Conservation (phyloP, 345 rosid species). For the Heritiera littoralis region DNA sequence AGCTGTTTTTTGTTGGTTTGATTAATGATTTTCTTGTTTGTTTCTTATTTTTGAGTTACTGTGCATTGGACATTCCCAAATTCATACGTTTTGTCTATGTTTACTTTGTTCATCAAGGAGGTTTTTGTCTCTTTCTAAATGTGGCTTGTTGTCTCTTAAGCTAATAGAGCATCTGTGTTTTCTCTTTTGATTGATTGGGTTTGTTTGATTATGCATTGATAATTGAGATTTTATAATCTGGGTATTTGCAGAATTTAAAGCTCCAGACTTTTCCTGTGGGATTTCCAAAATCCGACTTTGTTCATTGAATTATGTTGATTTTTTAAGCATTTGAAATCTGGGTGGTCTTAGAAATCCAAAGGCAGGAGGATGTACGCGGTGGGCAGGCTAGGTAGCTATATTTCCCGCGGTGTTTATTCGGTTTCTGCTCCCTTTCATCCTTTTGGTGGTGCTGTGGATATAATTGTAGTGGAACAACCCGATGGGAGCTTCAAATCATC, state of each 20-base stretch:
- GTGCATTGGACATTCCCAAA: background rate
- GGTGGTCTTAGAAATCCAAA: slow-evolving; percentile 27
- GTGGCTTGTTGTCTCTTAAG: slow-evolving; percentile 11
- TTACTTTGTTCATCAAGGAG: background rate
- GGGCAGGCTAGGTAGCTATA: slow-evolving; percentile 81
- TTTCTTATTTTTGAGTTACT: slow-evolving; percentile 16
- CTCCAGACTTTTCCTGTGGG: background rate
- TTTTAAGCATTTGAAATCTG: slow-evolving; percentile 28
- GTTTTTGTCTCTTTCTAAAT: slow-evolving; percentile 4
- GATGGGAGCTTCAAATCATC: slow-evolving; percentile 94
- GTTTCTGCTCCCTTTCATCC: slow-evolving; percentile 94
- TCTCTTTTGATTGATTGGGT: slow-evolving; percentile 11
- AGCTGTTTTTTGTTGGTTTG: background rate
- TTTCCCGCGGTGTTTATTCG: slow-evolving; percentile 79
- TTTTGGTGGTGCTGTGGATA: slow-evolving; percentile 97
- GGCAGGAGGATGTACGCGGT: slow-evolving; percentile 64
- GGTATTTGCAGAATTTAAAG: slow-evolving; percentile 22
- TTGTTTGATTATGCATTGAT: slow-evolving; percentile 7
- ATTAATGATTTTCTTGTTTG: slow-evolving; percentile 18
- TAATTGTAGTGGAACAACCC: slow-evolving; percentile 88
- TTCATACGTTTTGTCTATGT: slow-evolving; percentile 6
- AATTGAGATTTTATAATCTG: slow-evolving; percentile 21
- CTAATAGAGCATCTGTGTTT: background rate
- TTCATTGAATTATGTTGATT: slow-evolving; percentile 23
- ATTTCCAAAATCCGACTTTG: background rate